Evolutionary conservation across 371 early-diverging fungal species (phyloP), one percentile per base, ranked within the genome.

Genomic region (Blastocladiella emersonii): DNA sequence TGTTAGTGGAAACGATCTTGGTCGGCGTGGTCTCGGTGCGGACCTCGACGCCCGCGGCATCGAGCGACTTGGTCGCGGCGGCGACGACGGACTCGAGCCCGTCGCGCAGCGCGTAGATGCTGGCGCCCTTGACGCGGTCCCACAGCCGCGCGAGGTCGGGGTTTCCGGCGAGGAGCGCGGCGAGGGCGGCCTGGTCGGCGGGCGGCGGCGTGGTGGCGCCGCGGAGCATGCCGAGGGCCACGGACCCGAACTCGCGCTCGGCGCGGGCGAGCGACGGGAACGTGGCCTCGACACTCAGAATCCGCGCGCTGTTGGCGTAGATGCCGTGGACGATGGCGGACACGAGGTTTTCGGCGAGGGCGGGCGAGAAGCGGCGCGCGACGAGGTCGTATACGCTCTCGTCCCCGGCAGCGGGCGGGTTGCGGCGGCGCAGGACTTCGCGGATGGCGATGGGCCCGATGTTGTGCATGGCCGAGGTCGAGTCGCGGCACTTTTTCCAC

Each of bases 311-410:
- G 0, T 93, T 93, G 0, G 94, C 95, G 74, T 93, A 95, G 53
- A 95, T 90, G 0, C 97, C 97, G 66, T 91, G 93, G 39, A 91
- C 80, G 44, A 93, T 72, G 2, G 93, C 91, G 32, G 92, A 90
- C 34, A 93, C 80, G 62, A 96, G 61, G 55, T 76, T 77, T 62
- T 88, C 80, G 51, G 87, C 84, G 3, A 90, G 69, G 0, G 66
- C 67, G 23, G 65, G 62, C n/a, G 86, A 83, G 67, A 96, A 90
- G 8, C 95, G 77, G n/a, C 91, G 77, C 23, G 74, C 63, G 3
- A 89, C 73, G 70, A 95, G 89, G 34, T 67, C 68, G 70, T 84
- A 82, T 44, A 91, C 83, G n/a, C 80, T 77, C 69, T 88, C 89
- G 67, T 90, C 89, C 8, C 68, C 71, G 1, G 60, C 57, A 5